A percentile compares a stretch with the other conserved stretches of the same genome.
phyloP scores from a whole-genome alignment of 805 yeast species.

The Nakazawaea ernobii region DNA sequence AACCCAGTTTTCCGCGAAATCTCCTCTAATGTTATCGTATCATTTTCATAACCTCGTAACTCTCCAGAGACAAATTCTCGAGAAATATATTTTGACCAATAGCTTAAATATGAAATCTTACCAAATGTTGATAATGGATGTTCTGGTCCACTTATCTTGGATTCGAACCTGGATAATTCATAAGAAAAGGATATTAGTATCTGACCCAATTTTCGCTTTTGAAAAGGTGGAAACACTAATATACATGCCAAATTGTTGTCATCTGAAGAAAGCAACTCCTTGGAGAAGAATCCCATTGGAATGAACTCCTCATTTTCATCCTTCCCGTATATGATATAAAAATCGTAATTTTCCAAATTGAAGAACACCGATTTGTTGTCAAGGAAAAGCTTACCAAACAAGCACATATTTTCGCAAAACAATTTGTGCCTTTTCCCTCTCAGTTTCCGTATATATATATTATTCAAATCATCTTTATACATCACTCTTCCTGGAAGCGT shows the following conservation, averaged over 20 bases:
- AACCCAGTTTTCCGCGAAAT: conserved; percentile 58
- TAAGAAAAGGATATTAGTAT: conserved; percentile 81
- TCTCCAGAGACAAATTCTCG: conserved; percentile 37
- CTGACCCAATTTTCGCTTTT: conserved; percentile 70
- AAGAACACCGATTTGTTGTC: conserved; percentile 88
- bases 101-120: conserved; percentile 58
- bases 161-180: conserved; percentile 60
- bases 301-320: conserved; percentile 27
- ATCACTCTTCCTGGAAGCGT: conserved; percentile 61
- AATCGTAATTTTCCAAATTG: conserved; percentile 72
- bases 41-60: conserved; percentile 20
- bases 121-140: conserved; percentile 86
- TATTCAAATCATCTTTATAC: conserved; percentile 49
- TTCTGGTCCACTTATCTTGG: conserved; percentile 80
- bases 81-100: conserved; percentile 62
- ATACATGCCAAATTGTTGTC: conserved; percentile 88
- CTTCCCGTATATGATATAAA: conserved; percentile 63
- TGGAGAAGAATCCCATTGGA: conserved; percentile 91
- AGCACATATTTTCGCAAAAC: conserved; percentile 76
- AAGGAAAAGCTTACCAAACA: conserved; percentile 82
- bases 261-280: conserved; percentile 75
- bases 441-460: conserved; percentile 55
- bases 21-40: conserved; percentile 35
- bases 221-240: conserved; percentile 88
- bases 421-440: conserved; percentile 59